A percentile compares a stretch with the other conserved stretches of the same genome.
Conservation (phyloP, 306 rosid species). For the Prosopis cineraria region DNA sequence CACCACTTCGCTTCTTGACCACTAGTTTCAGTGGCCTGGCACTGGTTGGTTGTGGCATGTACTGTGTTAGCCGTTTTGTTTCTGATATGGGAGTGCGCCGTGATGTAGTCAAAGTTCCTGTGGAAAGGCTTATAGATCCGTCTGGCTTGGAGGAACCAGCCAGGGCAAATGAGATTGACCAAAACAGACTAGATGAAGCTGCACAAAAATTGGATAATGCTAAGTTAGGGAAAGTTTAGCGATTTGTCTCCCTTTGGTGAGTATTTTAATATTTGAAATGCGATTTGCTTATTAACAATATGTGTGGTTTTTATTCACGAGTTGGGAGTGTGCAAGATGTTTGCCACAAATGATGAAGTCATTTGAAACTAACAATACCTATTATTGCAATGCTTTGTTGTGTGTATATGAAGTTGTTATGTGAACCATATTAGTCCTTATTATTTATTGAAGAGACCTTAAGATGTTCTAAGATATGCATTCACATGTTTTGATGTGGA, state of each 20-base stretch:
- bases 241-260: background rate
- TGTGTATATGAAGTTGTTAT: background rate
- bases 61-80: conserved; percentile 56
- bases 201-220: conserved; percentile 9
- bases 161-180: conserved; percentile 24
- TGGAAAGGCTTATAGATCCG: conserved; percentile 55
- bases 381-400: background rate
- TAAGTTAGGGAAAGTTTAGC: background rate
- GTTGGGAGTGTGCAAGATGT: conserved; percentile 5
- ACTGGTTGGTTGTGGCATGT: conserved; percentile 52
- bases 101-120: conserved; percentile 65
- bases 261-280: background rate
- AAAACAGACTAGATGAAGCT: conserved; percentile 42
- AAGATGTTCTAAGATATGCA: background rate
- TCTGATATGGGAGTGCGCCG: conserved; percentile 76
- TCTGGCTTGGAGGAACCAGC: conserved; percentile 33
- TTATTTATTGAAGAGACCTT: background rate
- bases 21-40: conserved; percentile 59
- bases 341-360: conserved; percentile 1
- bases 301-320: conserved; percentile 10
- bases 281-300: background rate
- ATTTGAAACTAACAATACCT: conserved; percentile 7
- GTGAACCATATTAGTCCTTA: background rate
- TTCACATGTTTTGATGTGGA: background rate
- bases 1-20: conserved; percentile 62